Conservation (phyloP, 768 basidiomycete genomes). For the Suillus hirtellus region DNA sequence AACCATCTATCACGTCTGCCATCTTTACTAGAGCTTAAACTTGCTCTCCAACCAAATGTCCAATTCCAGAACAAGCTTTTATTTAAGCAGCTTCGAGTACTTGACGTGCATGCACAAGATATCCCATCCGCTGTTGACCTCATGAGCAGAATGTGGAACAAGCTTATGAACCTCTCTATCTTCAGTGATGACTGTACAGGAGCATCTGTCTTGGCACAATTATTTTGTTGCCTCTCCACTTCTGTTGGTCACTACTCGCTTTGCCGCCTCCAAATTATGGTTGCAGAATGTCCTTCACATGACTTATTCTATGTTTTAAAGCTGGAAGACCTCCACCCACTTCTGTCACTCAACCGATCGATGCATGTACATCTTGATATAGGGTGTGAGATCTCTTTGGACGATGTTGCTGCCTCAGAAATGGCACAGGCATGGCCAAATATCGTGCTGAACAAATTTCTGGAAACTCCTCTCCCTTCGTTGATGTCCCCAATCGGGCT, state of each 20-base stretch:
- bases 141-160: conserved; percentile 5
- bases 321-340: not conserved
- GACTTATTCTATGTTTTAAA: not conserved
- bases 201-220: not conserved
- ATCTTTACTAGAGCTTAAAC: conserved; percentile 10
- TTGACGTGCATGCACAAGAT: not conserved
- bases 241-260: not conserved
- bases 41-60: not conserved
- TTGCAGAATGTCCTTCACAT: not conserved
- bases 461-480: not conserved
- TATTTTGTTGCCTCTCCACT: conserved; percentile 1
- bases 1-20: conserved; percentile 28
- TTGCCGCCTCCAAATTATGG: not conserved
- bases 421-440: conserved; percentile 23
- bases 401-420: conserved; percentile 22
- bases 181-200: not conserved
- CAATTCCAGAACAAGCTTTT: not conserved
- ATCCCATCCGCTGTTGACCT: not conserved
- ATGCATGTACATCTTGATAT: conserved; percentile 22
- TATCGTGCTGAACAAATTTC: not conserved
- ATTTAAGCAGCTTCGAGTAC: conserved; percentile 1
- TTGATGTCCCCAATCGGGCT: conserved; percentile 22
- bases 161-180: not conserved
- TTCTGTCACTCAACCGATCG: conserved; percentile 21
- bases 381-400: conserved; percentile 22